Base-by-base conservation (phyloP, 805 yeast genomes). In the Alloascoidea africana region DNA sequence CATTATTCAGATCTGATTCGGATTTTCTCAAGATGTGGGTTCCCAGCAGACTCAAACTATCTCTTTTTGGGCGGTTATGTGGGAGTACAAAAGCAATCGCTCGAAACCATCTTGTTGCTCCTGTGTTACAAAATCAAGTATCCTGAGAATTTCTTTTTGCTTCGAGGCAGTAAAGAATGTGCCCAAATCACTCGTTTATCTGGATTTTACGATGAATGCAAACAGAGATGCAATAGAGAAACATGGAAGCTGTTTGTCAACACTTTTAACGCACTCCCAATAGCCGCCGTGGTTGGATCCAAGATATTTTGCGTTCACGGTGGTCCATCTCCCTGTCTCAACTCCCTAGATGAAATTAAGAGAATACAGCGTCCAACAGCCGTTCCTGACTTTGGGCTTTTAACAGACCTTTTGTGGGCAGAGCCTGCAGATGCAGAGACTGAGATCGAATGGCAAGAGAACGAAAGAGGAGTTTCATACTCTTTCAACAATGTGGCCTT, bases 401-500 rank as follows among this genome's bases (percentile, higher is more conserved):
- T 89, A 52, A 87, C 96, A 67, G 98, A 89, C 61, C 70, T 89
- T 59, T 71, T 89, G 52, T 89, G 98, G 98, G 83, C 96, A 2
- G 98, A 89, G 59, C 98, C 98, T 17, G 97, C 89, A 61, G 89
- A 91, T 62, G 96, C 87, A 61, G 87, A 89, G 49, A 85, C 93
- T 23, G 98, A 97, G 14, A n/a, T n/a, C n/a, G n/a, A n/a, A n/a
- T 89, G 98, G 98, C 80, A 93, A 51, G 98, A 89, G 65, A 89
- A 91, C 59, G 98, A 91, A 65, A 82, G 98, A 63, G 97, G 97
- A 56, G 96, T 89, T 44, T 86, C 96, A 17, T 89, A 87, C 61
- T 89, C 97, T n/a, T 89, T 91, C 62, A 97, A 97, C n/a, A 97
- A 97, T 5, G 98, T 89, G 59, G 97, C 89, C 38, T 96, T 89